Conservation (phyloP, 2,329 filamentous ascomycete species). For the Cercospora brassicicola region DNA sequence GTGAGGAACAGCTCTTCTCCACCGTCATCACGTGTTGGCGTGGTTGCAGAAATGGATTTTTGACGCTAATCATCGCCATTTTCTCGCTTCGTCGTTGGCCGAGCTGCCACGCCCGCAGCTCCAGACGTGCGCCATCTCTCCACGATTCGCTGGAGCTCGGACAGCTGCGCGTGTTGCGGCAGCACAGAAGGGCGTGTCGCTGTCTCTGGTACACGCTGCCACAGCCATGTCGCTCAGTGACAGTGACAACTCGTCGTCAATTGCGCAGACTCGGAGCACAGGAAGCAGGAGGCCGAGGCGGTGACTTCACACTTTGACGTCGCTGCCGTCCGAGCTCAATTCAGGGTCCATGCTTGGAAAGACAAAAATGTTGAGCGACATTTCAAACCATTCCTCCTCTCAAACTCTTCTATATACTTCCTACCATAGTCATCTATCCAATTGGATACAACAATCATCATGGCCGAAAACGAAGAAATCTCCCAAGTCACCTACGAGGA, state of each 20-base stretch:
- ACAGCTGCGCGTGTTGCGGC: neutral
- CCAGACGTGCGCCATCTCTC: neutral
- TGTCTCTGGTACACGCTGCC: neutral
- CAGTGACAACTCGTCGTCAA: neutral
- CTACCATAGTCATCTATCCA: neutral
- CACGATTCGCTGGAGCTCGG: neutral
- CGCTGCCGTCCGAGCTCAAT: conserved; percentile 1
- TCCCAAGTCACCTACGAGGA: conserved; percentile 67
- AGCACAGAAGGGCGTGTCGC: neutral
- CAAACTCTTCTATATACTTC: neutral
- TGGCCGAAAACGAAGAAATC: conserved; percentile 24
- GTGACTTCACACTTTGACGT: neutral
- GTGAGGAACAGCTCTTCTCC: conserved; percentile 1
- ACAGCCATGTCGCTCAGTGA: neutral
- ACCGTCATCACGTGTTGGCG: conserved; percentile 1
- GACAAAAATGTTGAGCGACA: neutral
- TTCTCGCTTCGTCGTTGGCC: conserved; percentile 2
- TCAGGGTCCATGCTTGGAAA: neutral
- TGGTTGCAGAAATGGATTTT: neutral
- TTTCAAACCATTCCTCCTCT: neutral
- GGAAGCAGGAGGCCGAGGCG: neutral
- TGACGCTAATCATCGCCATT: neutral
- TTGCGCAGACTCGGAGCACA: neutral
- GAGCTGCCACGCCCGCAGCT: neutral
- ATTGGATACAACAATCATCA: conserved; percentile 8